Evolutionary conservation across 306 rosid species (phyloP), one percentile per base, ranked within the genome.

Genomic region (Castanospermum australe): DNA sequence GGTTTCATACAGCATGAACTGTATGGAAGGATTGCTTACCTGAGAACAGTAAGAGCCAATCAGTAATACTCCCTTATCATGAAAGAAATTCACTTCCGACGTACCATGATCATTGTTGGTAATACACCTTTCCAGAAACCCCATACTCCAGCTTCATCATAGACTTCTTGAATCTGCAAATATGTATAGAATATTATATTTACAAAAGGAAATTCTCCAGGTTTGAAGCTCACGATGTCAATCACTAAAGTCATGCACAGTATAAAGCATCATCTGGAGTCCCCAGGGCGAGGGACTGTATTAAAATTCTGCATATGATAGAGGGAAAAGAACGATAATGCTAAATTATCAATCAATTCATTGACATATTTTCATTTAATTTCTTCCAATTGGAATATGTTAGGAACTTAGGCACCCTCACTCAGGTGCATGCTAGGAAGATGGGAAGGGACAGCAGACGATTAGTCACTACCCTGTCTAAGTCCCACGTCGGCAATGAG

Each of bases 21-120:
- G 99, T 55, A 95, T 91, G 80, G 99, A 91, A 79, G 99, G 99
- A 81, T 95, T 95, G 85, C 99, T 91, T 57, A 95, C 99, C 99
- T 95, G 89, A 74, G 61, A 85, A 62, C 69, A 80, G 74, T 36
- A 80, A 72, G 59, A 87, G 77, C 71, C 41, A 81, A 79, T 91
- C 84, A 89, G 78, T 75, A 56, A 74, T 22, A 67, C 63, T 76
- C 79, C 81, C 41, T 66, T 35, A 39, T 30, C 48, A 68, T 35
- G 75, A 62, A 50, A 44, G 48, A 86, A 60, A 83, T 71, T 81
- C 77, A 55, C 72, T 81, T 77, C 74, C 67, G 64, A 82, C 97
- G 22, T 91, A 95, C 99, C 99, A 95, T 95, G 89, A 92, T 86
- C 85, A 91, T 76, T 32, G 98, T 86, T 33, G 99, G 99, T 77